phyloP scores from a whole-genome alignment of 345 rosid species.

The Populus nigra region DNA sequence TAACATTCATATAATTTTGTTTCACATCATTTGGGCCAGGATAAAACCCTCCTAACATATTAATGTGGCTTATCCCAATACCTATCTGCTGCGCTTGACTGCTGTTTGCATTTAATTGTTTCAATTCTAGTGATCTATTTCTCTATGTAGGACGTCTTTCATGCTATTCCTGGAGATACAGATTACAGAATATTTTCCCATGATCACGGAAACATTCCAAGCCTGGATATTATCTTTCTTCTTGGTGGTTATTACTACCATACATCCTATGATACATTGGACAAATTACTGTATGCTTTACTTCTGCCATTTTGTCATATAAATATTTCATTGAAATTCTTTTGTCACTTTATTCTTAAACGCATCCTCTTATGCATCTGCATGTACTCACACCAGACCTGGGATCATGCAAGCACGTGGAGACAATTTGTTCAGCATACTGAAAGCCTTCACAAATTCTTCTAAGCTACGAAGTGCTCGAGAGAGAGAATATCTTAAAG shows the following conservation, averaged over 20 bases:
- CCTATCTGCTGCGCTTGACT: neutral
- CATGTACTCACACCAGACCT: constrained; percentile 58
- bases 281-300: constrained; percentile 92
- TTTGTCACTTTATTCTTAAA: constrained; percentile 23
- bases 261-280: constrained; percentile 88
- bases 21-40: neutral
- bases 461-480: constrained; percentile 57
- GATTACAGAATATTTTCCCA: constrained; percentile 91
- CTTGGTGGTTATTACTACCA: constrained; percentile 97
- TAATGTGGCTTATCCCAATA: neutral
- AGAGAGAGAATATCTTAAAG: constrained; percentile 49
- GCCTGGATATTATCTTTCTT: constrained; percentile 96
- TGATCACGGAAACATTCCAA: constrained; percentile 86
- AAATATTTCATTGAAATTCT: constrained; percentile 13
- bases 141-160: constrained; percentile 74
- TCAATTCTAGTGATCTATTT: neutral
- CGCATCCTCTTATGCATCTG: constrained; percentile 32
- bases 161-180: constrained; percentile 89
- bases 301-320: constrained; percentile 57
- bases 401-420: constrained; percentile 99
- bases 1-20: neutral
- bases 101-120: neutral
- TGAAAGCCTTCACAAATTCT: constrained; percentile 80
- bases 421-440: constrained; percentile 70
- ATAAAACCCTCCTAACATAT: neutral